Evolutionary conservation across 2,329 filamentous ascomycete genomes (phyloP).

Genomic region (Talaromyces verruculosus): DNA sequence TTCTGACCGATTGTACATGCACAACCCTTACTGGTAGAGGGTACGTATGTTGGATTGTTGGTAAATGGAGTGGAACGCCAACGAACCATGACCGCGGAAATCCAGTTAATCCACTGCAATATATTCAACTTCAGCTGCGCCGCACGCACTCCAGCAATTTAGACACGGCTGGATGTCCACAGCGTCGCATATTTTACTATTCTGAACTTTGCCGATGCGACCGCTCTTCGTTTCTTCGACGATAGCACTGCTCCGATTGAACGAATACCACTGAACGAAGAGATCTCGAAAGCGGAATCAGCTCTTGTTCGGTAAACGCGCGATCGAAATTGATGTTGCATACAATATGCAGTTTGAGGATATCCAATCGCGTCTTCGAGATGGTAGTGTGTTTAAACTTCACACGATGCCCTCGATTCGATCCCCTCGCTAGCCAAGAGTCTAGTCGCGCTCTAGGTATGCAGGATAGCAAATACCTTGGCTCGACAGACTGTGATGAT

Average conservation of each 20-base stretch:
- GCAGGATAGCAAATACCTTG: not conserved
- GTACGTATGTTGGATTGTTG: not conserved
- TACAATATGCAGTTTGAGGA: not conserved
- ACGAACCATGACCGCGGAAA: not conserved
- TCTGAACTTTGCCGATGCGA: not conserved
- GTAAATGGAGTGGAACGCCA: not conserved
- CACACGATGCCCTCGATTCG: not conserved
- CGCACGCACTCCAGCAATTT: not conserved
- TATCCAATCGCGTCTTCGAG: not conserved
- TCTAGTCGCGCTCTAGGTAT: not conserved
- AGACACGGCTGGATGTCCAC: not conserved
- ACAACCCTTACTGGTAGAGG: not conserved
- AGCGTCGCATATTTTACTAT: not conserved
- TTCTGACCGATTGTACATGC: not conserved
- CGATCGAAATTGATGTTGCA: not conserved
- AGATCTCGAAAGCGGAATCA: not conserved
- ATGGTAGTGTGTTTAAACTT: not conserved
- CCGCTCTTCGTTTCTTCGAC: not conserved
- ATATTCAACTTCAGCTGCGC: constrained; percentile 1
- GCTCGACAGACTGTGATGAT: not conserved
- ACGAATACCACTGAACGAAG: not conserved
- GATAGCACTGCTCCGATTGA: not conserved
- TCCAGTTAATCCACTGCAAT: not conserved
- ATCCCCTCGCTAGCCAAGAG: not conserved
- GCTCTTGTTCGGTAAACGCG: not conserved